Conservation (phyloP, 2,329 filamentous ascomycete genomes). For the Diaporthe citri region DNA sequence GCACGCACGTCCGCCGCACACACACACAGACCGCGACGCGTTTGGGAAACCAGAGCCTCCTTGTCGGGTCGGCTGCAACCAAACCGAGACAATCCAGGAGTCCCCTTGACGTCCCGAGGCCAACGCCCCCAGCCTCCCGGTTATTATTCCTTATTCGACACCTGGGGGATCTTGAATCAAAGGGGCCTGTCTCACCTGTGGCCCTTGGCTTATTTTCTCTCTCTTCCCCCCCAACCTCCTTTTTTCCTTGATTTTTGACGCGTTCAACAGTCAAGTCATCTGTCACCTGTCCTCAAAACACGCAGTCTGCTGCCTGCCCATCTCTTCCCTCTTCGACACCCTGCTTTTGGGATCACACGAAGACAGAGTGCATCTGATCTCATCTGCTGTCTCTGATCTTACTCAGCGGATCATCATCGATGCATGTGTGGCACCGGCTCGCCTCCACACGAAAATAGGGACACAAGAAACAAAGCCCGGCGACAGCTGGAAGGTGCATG, state of each 20-base stretch:
- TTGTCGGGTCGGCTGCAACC: conserved; percentile 31
- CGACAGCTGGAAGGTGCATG: conserved; percentile 4
- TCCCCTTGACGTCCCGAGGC: conserved; percentile 20
- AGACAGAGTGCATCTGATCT: conserved; percentile 12
- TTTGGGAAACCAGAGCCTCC: conserved; percentile 25
- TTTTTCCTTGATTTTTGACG: conserved; percentile 24
- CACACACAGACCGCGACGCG: conserved; percentile 30
- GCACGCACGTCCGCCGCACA: neutral
- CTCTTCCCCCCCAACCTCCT: neutral
- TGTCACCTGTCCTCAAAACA: conserved; percentile 10
- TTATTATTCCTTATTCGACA: conserved; percentile 24
- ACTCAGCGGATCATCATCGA: neutral
- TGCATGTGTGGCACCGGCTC: conserved; percentile 13
- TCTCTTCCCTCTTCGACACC: neutral
- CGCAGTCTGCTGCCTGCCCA: neutral
- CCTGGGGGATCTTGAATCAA: conserved; percentile 11
- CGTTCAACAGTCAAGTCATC: conserved; percentile 19
- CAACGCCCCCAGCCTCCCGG: conserved; percentile 23
- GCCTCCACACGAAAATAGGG: neutral
- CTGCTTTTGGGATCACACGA: neutral
- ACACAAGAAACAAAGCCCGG: neutral
- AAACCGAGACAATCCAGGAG: conserved; percentile 31
- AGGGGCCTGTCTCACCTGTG: conserved; percentile 30
- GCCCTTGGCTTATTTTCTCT: neutral
- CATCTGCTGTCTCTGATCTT: neutral